These are phyloP conservation scores for Cercospora canescens DNA, from an alignment of 2,329 filamentous ascomycete species.

Conservation along the genomic window DNA sequence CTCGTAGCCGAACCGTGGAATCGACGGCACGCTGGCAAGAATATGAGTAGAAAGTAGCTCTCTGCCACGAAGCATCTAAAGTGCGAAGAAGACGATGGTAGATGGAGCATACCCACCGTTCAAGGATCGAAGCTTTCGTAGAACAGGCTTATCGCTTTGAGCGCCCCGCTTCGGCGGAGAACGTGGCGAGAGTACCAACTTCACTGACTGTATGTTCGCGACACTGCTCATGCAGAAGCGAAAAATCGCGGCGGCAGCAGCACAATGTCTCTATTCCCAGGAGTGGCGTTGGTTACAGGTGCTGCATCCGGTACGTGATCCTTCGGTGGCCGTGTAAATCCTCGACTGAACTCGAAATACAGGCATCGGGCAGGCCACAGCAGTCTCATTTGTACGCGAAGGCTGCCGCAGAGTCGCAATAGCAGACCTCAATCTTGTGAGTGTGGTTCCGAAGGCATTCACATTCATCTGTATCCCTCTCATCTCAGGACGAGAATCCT, in stretches of 20 bases:
- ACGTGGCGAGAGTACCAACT: not conserved
- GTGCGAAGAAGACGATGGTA: not conserved
- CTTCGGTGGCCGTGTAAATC: not conserved
- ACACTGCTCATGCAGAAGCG: not conserved
- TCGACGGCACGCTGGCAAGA: no score
- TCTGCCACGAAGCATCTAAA: not conserved
- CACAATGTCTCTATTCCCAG: constrained; percentile 33
- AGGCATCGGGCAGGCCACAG: constrained; percentile 48
- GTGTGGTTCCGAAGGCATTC: not conserved
- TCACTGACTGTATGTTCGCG: not conserved
- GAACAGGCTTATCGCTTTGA: constrained; percentile 1
- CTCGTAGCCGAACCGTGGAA: not conserved
- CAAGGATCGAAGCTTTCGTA: constrained; percentile 1
- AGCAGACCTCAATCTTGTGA: constrained; percentile 38
- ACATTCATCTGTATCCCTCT: not conserved
- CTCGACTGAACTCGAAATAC: constrained; percentile 2
- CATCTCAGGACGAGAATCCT: not conserved
- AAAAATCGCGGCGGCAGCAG: not conserved
- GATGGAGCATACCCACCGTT: not conserved
- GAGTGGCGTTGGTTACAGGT: constrained; percentile 38
- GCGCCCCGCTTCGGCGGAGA: constrained; percentile 8
- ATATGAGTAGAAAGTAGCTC: not conserved
- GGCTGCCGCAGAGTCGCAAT: constrained; percentile 47
- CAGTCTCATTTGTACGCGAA: constrained; percentile 47
- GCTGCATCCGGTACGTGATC: constrained; percentile 32